phyloP scores from a whole-genome alignment of 345 rosid species.

The Firmiana major region DNA sequence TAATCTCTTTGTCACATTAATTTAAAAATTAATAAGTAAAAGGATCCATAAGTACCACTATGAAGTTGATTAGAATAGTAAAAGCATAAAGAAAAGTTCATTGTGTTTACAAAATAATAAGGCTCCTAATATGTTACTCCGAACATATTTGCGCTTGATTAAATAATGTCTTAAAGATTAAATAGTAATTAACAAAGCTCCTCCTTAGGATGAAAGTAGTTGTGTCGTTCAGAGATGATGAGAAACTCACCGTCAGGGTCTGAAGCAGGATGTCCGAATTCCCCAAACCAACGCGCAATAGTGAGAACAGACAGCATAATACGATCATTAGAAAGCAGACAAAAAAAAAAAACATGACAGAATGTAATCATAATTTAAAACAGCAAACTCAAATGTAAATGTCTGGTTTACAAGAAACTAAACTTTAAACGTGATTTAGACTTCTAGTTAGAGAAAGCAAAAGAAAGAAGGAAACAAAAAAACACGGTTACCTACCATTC shows the following conservation, averaged over 20 bases:
- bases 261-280: conserved; percentile 33
- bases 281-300: conserved; percentile 24
- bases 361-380: not conserved
- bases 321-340: conserved; percentile 17
- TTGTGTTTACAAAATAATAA: no score
- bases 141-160: no score
- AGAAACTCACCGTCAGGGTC: conserved; percentile 84
- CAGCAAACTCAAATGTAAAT: not conserved
- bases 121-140: no score
- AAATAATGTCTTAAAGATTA: no score
- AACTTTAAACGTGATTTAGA: not conserved
- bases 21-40: no score
- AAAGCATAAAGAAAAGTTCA: no score
- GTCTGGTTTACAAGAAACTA: not conserved
- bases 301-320: conserved; percentile 10
- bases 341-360: not conserved
- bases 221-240: not conserved
- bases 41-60: no score
- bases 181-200: not conserved
- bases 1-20: no score
- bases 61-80: no score
- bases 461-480: not conserved
- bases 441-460: not conserved
- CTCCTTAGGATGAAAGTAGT: not conserved
- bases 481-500: conserved; percentile 60